These are phyloP conservation scores for Vitis hybrid DNA, from an alignment of 177 flowering plant genomes.

Conservation along the genomic window DNA sequence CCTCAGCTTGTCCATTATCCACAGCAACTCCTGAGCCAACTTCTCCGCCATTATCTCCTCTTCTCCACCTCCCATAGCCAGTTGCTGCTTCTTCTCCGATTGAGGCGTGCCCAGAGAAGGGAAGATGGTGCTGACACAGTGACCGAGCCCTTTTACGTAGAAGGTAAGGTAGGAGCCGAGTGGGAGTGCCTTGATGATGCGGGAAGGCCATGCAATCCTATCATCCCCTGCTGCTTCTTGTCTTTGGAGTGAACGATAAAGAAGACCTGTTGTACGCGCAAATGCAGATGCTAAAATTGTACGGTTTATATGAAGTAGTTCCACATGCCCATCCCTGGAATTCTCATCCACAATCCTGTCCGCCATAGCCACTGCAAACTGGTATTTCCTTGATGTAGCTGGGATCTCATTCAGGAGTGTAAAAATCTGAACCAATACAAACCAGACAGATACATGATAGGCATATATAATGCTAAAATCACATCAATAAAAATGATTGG, in stretches of 20 bases:
- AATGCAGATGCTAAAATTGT: constrained; percentile 47
- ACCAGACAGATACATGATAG: not conserved
- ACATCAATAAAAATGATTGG: no score
- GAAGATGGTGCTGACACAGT: constrained; percentile 13
- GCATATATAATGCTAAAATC: not conserved
- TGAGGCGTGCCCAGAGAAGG: constrained; percentile 1
- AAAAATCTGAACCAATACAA: constrained; percentile 32
- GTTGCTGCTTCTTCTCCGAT: constrained; percentile 11
- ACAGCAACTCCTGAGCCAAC: constrained; percentile 33
- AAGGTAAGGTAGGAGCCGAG: constrained; percentile 33
- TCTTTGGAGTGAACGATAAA: constrained; percentile 27
- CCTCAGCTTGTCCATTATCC: constrained; percentile 33
- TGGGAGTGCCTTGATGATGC: constrained; percentile 29
- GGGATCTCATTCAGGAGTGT: constrained; percentile 42
- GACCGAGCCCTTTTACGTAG: constrained; percentile 22
- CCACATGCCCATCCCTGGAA: constrained; percentile 27
- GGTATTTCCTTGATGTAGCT: constrained; percentile 53
- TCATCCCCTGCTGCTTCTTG: not conserved
- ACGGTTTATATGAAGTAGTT: constrained; percentile 39
- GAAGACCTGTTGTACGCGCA: constrained; percentile 34
- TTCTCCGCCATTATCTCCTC: constrained; percentile 19
- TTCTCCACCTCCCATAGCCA: not conserved
- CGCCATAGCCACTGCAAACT: constrained; percentile 56
- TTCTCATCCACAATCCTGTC: constrained; percentile 56
- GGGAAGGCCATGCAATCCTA: constrained; percentile 25